phyloP scores from a whole-genome alignment of 1,284 basidiomycete genomes.

The Cryptococcus maquisensis region DNA sequence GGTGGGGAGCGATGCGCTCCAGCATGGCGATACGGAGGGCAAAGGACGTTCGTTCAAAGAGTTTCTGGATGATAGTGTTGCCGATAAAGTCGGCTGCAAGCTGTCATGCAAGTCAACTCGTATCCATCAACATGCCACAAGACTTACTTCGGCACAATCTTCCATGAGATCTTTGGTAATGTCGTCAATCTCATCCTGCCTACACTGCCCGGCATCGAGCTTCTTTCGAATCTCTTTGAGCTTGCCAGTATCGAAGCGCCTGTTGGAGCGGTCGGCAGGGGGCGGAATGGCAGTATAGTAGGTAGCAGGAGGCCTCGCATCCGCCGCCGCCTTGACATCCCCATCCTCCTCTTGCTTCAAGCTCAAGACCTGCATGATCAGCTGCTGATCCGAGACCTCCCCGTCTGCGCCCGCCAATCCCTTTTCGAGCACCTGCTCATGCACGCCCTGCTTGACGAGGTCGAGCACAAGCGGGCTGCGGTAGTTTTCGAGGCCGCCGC shows the following conservation, averaged over 20 bases:
- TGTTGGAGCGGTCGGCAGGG: slow-evolving; percentile 66
- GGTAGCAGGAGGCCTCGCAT: slow-evolving; percentile 48
- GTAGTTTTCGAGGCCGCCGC: slow-evolving; percentile 88
- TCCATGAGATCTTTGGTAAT: slow-evolving; percentile 86
- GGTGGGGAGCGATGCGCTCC: slow-evolving; percentile 85
- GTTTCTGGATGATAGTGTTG: slow-evolving; percentile 94
- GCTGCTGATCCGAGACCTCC: slow-evolving; percentile 81
- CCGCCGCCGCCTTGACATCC: slow-evolving; percentile 72
- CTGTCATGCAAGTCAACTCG: slow-evolving; percentile 53
- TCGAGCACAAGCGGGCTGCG: slow-evolving; percentile 86
- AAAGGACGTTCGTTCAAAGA: slow-evolving; percentile 85
- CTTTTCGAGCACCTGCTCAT: slow-evolving; percentile 54
- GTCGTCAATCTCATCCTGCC: slow-evolving; percentile 81
- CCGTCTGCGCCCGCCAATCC: slow-evolving; percentile 44
- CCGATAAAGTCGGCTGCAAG: slow-evolving; percentile 98
- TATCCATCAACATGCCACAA: background rate
- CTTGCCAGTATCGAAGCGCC: slow-evolving; percentile 89
- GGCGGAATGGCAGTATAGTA: slow-evolving; percentile 90
- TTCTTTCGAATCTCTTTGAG: slow-evolving; percentile 90
- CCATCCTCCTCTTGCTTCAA: slow-evolving; percentile 68
- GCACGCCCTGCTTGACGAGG: slow-evolving; percentile 79
- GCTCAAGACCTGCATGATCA: slow-evolving; percentile 89
- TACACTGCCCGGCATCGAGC: slow-evolving; percentile 74
- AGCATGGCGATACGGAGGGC: slow-evolving; percentile 79
- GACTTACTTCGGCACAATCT: slow-evolving; percentile 50